phyloP scores from a whole-genome alignment of 2,329 filamentous ascomycete genomes.

The Scolecobasidium constrictum region DNA sequence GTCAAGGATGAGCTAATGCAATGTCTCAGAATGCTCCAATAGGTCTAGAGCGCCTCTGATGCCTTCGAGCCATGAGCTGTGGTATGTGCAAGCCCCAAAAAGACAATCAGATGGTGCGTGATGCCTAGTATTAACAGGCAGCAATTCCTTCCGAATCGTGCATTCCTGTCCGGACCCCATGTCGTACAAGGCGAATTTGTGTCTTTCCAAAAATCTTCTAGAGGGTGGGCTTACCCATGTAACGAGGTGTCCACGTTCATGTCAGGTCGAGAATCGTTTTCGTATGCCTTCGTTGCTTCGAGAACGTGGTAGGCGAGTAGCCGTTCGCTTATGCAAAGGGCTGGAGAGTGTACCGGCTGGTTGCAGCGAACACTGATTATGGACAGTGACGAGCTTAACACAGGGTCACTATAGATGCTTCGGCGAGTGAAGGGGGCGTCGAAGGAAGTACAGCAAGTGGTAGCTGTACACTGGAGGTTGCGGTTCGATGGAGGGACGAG shows the following conservation, averaged over 20 bases:
- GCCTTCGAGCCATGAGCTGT: constrained; percentile 2
- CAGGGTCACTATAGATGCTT: neutral
- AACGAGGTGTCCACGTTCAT: constrained; percentile 31
- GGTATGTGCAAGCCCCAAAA: neutral
- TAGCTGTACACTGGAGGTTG: neutral
- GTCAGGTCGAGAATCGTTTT: constrained; percentile 16
- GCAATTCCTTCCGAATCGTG: neutral
- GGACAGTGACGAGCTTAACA: neutral
- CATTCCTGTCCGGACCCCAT: neutral
- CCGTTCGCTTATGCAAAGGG: neutral
- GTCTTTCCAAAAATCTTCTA: constrained; percentile 14
- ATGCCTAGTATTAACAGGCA: constrained; percentile 6
- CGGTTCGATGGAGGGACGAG: neutral
- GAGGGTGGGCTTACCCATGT: constrained; percentile 25
- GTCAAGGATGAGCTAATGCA: constrained; percentile 5
- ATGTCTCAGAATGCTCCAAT: neutral
- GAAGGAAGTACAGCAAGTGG: neutral
- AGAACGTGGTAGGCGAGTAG: neutral
- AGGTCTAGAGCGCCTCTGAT: constrained; percentile 4
- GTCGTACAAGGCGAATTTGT: constrained; percentile 5
- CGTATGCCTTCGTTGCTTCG: constrained; percentile 3
- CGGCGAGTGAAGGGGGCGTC: neutral
- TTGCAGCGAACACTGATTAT: neutral
- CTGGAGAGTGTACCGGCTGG: neutral
- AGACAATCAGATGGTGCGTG: constrained; percentile 3